Conservation (phyloP, 139 green algal genomes). For the Choricystis sp. region DNA sequence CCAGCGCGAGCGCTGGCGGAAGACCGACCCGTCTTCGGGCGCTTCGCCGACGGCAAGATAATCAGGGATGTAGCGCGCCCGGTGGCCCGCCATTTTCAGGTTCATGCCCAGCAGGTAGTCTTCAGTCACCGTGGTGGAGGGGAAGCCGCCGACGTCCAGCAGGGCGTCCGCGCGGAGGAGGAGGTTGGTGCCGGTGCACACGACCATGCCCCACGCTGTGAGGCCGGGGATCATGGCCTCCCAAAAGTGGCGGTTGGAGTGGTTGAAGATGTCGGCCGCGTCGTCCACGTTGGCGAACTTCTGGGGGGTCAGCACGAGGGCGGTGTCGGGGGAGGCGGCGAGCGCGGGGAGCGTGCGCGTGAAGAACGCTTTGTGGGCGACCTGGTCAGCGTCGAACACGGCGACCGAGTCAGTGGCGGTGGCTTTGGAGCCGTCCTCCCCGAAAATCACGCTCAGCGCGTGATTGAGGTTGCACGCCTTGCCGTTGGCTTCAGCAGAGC, state of each 20-base stretch:
- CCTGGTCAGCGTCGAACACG: constrained; percentile 54
- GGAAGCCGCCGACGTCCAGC: constrained; percentile 28
- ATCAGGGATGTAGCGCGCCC: constrained; percentile 29
- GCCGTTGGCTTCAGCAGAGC: constrained; percentile 32
- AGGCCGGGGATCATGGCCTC: constrained; percentile 6
- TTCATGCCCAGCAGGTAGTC: constrained; percentile 34
- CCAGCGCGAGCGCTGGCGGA: constrained; percentile 50
- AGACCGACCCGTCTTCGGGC: constrained; percentile 37
- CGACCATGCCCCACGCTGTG: background rate
- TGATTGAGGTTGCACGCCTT: constrained; percentile 52
- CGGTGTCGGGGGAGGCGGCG: background rate
- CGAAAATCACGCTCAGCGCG: constrained; percentile 16
- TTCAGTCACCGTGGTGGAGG: constrained; percentile 35
- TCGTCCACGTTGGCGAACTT: constrained; percentile 39
- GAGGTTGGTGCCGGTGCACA: constrained; percentile 26
- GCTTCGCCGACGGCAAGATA: constrained; percentile 43
- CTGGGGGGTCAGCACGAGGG: constrained; percentile 24
- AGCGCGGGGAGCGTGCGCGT: constrained; percentile 21
- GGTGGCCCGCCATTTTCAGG: constrained; percentile 20
- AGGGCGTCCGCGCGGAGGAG: constrained; percentile 22
- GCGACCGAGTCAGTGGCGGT: constrained; percentile 25
- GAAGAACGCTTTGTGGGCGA: constrained; percentile 35
- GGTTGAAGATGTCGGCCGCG: constrained; percentile 47
- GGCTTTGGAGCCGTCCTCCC: too few species aligned
- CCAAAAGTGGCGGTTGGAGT: constrained; percentile 48